phyloP scores from a whole-genome alignment of 208 protist genomes.

The Trypanosoma rangeli region DNA sequence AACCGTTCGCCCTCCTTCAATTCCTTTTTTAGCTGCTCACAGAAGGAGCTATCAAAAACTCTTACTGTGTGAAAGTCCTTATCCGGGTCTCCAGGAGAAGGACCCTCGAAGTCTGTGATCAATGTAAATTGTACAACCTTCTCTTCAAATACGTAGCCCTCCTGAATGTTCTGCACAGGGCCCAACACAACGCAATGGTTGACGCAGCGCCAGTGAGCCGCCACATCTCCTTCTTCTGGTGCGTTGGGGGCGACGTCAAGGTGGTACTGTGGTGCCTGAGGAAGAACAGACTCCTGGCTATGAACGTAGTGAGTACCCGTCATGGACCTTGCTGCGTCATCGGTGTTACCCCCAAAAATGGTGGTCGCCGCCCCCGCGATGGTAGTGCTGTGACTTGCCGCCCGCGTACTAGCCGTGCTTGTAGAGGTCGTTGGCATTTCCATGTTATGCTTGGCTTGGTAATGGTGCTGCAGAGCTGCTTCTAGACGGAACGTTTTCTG shows the following conservation, averaged over 20 bases:
- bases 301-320: constrained; percentile 51
- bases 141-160: constrained; percentile 87
- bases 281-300: constrained; percentile 56
- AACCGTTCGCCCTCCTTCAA: constrained; percentile 52
- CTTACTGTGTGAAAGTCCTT: constrained; percentile 88
- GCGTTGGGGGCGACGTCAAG: constrained; percentile 85
- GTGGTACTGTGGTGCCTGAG: constrained; percentile 77
- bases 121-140: constrained; percentile 86
- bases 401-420: background rate
- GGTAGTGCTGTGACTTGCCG: constrained; percentile 10
- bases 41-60: constrained; percentile 61
- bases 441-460: constrained; percentile 90
- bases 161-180: constrained; percentile 69
- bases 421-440: constrained; percentile 47
- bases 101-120: constrained; percentile 75
- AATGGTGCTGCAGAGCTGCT: constrained; percentile 88
- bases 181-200: constrained; percentile 83
- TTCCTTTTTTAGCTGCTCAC: constrained; percentile 39
- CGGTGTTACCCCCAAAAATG: background rate
- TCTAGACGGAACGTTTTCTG: constrained; percentile 88
- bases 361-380: constrained; percentile 6
- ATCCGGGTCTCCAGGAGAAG: constrained; percentile 78
- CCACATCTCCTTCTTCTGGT: constrained; percentile 82
- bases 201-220: constrained; percentile 83
- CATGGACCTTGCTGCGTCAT: constrained; percentile 21